Evolutionary conservation across 805 yeast species (phyloP), one percentile per base, ranked within the genome.

Genomic region (Cyberlindnera misumaiensis): DNA sequence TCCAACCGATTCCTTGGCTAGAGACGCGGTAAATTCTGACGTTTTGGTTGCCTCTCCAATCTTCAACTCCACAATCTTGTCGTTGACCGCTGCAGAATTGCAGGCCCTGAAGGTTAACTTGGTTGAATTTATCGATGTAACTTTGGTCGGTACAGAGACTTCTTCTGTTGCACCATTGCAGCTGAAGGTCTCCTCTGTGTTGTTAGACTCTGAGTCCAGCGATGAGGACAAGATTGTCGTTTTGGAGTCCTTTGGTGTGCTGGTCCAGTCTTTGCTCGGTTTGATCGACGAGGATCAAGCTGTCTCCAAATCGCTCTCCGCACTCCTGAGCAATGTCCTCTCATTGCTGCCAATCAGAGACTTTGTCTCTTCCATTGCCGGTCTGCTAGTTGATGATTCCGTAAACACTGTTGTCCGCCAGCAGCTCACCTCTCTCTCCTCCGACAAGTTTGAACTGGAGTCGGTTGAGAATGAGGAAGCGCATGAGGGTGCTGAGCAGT

Each of bases 271-370:
- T 1, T 29, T 55, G 17, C 38, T 55, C 14, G 36, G 28, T n/a
- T 24, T 47, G 13, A 27, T 42, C 12, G 38, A 41, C 7, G 38
- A 44, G 12, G 65, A 61, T 27, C 60, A 69, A 17, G 5, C 43
- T 3, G 11, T 24, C 3, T 25, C 31, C 16, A 14, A 28, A 17
- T 25, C 39, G 11, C 27, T 39, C 22, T 30, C 32, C 37, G 31
- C 28, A 20, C 60, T 85, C 36, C 66, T 90, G 46, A 74, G 77
- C 26, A 75, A 74, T 47, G 63, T 80, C 45, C 63, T 90, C 42
- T 77, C 77, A 41, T 65, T 87, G 44, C 65, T 90, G 38, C 96
- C 97, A 24, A 73, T 88, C 46, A 71, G 71, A 44, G 73, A 77
- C 47, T 89, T 85, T 56, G 80, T 82, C 22, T 65, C 69, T 13